Percentiles rank a stretch among this genome's conserved stretches.
Conservation (phyloP, 2,329 filamentous ascomycete genomes). For the Ophiocordyceps australis region DNA sequence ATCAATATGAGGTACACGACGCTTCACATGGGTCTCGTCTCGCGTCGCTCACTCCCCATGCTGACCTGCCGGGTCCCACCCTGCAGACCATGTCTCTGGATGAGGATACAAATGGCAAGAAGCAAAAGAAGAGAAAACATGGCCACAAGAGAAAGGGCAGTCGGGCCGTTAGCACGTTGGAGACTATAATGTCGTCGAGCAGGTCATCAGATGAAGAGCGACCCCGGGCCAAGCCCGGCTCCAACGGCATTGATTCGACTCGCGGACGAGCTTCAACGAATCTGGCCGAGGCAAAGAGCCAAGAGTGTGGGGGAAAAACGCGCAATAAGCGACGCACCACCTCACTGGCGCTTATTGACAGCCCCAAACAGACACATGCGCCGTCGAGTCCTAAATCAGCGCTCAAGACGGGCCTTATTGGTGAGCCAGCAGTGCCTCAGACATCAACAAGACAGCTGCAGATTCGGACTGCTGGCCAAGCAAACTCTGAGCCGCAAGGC, state of each 20-base stretch:
- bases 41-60: too few species aligned
- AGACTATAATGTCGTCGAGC: conserved; percentile 50
- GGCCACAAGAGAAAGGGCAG: conserved; percentile 26
- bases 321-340: conserved; percentile 10
- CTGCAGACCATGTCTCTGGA: conserved; percentile 38
- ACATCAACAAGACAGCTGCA: conserved; percentile 33
- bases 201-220: conserved; percentile 45
- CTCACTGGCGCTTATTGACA: conserved; percentile 18
- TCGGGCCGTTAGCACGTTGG: conserved; percentile 40
- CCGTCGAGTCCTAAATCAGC: conserved; percentile 12
- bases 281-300: conserved; percentile 8
- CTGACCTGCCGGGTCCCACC: conserved; percentile 28
- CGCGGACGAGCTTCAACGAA: conserved; percentile 27
- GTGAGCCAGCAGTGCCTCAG: conserved; percentile 37
- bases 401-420: conserved; percentile 27
- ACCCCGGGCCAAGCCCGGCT: conserved; percentile 38
- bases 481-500: too few species aligned
- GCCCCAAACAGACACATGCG: conserved; percentile 13
- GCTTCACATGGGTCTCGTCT: conserved; percentile 43
- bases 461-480: conserved; percentile 18
- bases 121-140: conserved; percentile 20
- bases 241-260: conserved; percentile 34
- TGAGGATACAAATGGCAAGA: conserved; percentile 26
- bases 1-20: conserved; percentile 49
- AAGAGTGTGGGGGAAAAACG: conserved; percentile 6